Conservation (phyloP, 192 early-diverging fungal genomes). For the Entomortierella chlamydospora region DNA sequence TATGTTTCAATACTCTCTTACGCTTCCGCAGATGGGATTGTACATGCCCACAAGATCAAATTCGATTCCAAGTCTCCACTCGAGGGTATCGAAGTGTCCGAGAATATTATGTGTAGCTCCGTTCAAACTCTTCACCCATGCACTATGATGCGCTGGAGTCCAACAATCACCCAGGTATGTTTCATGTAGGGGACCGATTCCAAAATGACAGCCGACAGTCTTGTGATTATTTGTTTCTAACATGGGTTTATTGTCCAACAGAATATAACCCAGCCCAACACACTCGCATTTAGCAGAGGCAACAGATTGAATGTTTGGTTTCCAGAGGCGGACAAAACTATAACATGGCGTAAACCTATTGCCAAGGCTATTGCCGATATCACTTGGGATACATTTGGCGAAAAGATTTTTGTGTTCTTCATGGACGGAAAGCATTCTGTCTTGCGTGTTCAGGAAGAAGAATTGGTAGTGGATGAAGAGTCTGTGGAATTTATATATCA, state of each 20-base stretch:
- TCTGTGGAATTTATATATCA: slow-evolving; percentile 20
- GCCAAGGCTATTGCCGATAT: slow-evolving; percentile 42
- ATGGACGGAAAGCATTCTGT: slow-evolving; percentile 52
- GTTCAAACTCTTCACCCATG: slow-evolving; percentile 17
- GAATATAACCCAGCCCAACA: slow-evolving; percentile 1
- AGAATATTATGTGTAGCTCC: background rate
- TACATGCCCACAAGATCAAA: slow-evolving; percentile 20
- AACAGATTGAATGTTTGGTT: slow-evolving; percentile 35
- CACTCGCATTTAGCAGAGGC: slow-evolving; percentile 34
- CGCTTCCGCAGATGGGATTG: slow-evolving; percentile 26
- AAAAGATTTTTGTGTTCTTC: slow-evolving; percentile 25
- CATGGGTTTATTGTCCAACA: background rate
- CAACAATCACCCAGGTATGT: slow-evolving; percentile 13
- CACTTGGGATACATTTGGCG: slow-evolving; percentile 18
- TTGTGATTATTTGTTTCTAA: background rate
- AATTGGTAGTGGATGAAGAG: slow-evolving; percentile 15
- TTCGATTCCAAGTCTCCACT: slow-evolving; percentile 11
- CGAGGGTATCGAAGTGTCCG: slow-evolving; percentile 13
- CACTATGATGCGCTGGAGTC: slow-evolving; percentile 27
- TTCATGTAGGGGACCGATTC: background rate
- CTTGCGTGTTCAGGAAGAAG: slow-evolving; percentile 2
- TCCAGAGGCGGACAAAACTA: slow-evolving; percentile 9
- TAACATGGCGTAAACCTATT: slow-evolving; percentile 34
- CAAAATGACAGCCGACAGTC: background rate
- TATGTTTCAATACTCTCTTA: slow-evolving; percentile 35